Base-by-base conservation (phyloP, 306 rosid genomes). In the Castanea crenata region DNA sequence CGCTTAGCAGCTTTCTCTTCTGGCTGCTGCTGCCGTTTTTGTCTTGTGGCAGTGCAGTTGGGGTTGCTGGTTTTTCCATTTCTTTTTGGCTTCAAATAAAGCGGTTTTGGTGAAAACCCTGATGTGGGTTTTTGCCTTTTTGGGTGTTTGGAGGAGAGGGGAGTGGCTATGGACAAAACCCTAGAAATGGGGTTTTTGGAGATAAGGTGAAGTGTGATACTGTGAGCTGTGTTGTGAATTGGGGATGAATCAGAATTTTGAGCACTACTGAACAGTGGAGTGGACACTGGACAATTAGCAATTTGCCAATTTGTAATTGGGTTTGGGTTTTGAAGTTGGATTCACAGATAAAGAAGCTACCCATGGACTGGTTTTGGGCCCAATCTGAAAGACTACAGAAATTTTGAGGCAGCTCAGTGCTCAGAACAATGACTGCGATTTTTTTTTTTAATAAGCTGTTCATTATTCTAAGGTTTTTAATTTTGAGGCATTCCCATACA, bases 1-100 rank as follows among this genome's bases (percentile, higher is more conserved):
- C 78, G 20, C 86, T 78, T 0, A 96, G 93, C 18, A 87, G 71
- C 88, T 86, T 92, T 63, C 79, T 85, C 85, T 85, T 90, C 38
- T 49, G 54, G 75, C 52, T 4, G 61, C 10, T 63, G 29, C 71
- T 1, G 29, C 71, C 1, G 73, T 3, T n/a, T 58, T 77, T 10
- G 80, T 51, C 25, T 52, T 61, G 15, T 0, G 80, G 34, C 4
- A 65, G 41, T 10, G 38, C 8, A 44, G 18, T 74, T 10, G 82
- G 21, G 6, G 19, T 19, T 0, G 78, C 12, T 5, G 55, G 61
- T 46, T 16, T 29, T 21, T 71, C 87, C 90, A 90, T 90, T 62
- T 69, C 16, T 54, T 16, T 41, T 41, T 41, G 12, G 20, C 21
- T 29, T 16, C 13, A 32, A n/a, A 18, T 12, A 34, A 34, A 10